Base-by-base conservation (phyloP, 169 alveolate genomes). In the Besnoitia besnoiti region DNA sequence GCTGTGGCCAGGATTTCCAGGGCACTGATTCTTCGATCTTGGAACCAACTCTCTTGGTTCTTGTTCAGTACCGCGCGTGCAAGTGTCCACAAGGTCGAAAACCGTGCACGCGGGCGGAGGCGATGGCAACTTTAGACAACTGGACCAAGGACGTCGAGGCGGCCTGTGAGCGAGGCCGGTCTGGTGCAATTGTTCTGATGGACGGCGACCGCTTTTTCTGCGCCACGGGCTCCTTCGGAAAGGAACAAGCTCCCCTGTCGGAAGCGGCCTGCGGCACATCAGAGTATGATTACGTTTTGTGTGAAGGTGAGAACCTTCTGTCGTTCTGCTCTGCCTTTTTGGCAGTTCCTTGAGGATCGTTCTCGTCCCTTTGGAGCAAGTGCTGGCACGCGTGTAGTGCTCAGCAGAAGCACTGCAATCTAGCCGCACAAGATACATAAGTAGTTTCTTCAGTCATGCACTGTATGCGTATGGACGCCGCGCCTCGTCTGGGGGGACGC, bases 91-190 rank as follows among this genome's bases (percentile, higher is more conserved):
- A 37, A n/a, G 40, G 59, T 30, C 33, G 87, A 37, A 51, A 59
- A n/a, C 87, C 87, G 30, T 77, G 87, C 87, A 40, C 61, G 30
- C 35, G 40, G 30, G 87, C 87, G 12, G 87, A 77, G 59, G 87
- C 59, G 8, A 7, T 77, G 55, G 87, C 87, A 12, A 39, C 87
- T 46, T 59, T 77, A 16, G 40, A 27, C 47, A 10, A 5, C 24
- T 77, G 87, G 87, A 27, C 50, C 8, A 77, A 35, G 37, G 59
- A 39, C 27, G 30, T 37, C 0, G 40, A 30, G 8, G 40, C 39
- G 33, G 42, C n/a, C 21, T 77, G 87, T 35, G 37, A 77, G 37
- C 50, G 59, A 19, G 62, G 24, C 40, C 14, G 19, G 61, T 7
- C 87, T 8, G 27, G 24, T 3, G 35, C n/a, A 39, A 46, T 77